Evolutionary conservation across 2,329 filamentous ascomycete genomes (phyloP).

Genomic region (Paracoccidioides brasiliensis): DNA sequence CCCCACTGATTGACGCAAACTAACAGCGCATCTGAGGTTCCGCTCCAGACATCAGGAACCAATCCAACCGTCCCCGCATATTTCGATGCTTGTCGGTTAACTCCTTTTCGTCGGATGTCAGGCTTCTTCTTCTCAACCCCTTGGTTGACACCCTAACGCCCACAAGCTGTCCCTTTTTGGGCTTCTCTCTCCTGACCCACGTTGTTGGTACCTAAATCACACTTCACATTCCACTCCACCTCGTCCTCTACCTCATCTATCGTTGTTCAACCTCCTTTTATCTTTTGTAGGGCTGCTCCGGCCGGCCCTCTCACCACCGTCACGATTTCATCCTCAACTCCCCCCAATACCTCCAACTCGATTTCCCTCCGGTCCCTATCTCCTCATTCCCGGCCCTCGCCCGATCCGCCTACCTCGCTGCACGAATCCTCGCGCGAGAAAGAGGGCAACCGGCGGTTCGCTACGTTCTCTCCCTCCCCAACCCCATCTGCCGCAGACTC

Average conservation of each 20-base stretch:
- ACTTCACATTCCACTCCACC: not conserved
- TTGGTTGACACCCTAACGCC: not conserved
- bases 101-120: not conserved
- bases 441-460: constrained; percentile 42
- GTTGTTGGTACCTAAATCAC: not conserved
- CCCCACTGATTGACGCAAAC: not conserved
- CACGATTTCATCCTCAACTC: constrained; percentile 72
- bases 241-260: not conserved
- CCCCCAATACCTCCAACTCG: constrained; percentile 55
- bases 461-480: constrained; percentile 32
- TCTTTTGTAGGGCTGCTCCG: constrained; percentile 49
- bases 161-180: not conserved
- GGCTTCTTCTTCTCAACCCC: not conserved
- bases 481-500: constrained; percentile 40
- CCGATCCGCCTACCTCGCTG: constrained; percentile 24
- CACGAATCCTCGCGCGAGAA: constrained; percentile 34
- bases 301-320: constrained; percentile 57
- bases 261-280: constrained; percentile 1
- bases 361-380: constrained; percentile 71
- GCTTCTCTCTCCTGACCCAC: not conserved
- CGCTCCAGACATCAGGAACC: not conserved
- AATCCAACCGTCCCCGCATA: not conserved
- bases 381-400: constrained; percentile 23
- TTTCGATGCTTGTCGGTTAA: not conserved
- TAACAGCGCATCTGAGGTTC: not conserved